Evolutionary conservation across 352 stramenopile species (phyloP), one percentile per base, ranked within the genome.

Genomic region (Phytophthora citricola): DNA sequence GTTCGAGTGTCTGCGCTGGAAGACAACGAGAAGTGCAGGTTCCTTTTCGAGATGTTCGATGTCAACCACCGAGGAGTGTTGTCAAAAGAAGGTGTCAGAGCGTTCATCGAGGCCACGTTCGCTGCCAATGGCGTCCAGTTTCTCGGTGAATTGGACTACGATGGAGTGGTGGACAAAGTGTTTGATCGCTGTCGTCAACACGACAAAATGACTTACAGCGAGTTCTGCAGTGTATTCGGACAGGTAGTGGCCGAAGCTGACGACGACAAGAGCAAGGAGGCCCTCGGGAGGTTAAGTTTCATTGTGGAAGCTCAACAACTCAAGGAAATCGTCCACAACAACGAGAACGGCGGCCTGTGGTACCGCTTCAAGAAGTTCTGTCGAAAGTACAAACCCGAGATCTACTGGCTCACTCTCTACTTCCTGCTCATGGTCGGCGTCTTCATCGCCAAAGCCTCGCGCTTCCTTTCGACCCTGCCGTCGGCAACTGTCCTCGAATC

Each of bases 31-130:
- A 88, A 87, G 45, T 77, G 74, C 46, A 74, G 83, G n/a, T 90
- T 89, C 61, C 62, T 92, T 1, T 92, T 92, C 36, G 81, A 90
- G 20, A 71, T 89, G 40, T 89, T 92, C 17, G 81, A 92, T 47
- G 58, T 83, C 14, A 69, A 87, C 39, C 63, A 72, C 26, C 56
- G 48, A 2, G 80, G 80, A 2, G 66, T 86, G 2, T 50, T 92
- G 20, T 77, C 81, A 7, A 74, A 77, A 17, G 68, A 84, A 5
- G 79, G 74, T 8, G 75, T 91, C 26, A 46, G 64, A 9, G 73
- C 75, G n/a, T 92, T 92, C 55, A 58, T 92, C 2, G 81, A 88
- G 34, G 78, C 73, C 9, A 89, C 75, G 1, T 84, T 91, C 29
- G 58, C 78, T 5, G 62, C 72, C 26, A 82, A 90, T 55, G 78